A percentile compares a stretch with the other conserved stretches of the same genome.
Conservation (phyloP, 192 early-diverging fungal species). For the Podila clonocystis region DNA sequence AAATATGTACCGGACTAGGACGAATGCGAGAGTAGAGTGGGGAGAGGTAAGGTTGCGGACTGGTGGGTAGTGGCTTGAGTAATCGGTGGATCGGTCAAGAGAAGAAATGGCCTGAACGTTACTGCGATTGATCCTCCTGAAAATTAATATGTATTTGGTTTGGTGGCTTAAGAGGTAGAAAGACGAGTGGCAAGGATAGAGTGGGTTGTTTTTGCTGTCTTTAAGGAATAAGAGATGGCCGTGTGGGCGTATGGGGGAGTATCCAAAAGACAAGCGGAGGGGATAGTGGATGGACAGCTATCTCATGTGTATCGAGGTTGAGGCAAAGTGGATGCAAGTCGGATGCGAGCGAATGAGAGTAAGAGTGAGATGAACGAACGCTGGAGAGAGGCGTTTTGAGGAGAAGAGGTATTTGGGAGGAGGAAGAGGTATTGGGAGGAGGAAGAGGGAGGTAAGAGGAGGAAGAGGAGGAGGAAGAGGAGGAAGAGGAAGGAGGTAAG, state of each 20-base stretch:
- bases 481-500: slow-evolving; percentile 8
- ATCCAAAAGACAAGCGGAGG: background rate
- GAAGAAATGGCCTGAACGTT: background rate
- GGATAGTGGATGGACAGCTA: background rate
- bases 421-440: background rate
- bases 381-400: background rate
- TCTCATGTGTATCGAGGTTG: slow-evolving; percentile 4
- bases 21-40: too few relatives aligned
- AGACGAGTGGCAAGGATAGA: too few relatives aligned
- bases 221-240: slow-evolving; percentile 7
- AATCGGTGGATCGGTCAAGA: background rate
- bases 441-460: slow-evolving; percentile 1
- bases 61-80: background rate
- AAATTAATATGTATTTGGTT: background rate
- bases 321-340: background rate
- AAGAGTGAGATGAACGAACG: background rate
- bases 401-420: background rate
- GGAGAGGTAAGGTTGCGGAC: background rate
- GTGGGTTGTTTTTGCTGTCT: background rate
- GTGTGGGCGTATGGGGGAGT: slow-evolving; percentile 43
- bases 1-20: too few relatives aligned
- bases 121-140: too few relatives aligned
- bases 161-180: background rate
- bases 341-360: background rate
- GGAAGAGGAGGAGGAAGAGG: background rate